phyloP scores from a whole-genome alignment of 129 eudicot species.

The Helianthus tuberosus region DNA sequence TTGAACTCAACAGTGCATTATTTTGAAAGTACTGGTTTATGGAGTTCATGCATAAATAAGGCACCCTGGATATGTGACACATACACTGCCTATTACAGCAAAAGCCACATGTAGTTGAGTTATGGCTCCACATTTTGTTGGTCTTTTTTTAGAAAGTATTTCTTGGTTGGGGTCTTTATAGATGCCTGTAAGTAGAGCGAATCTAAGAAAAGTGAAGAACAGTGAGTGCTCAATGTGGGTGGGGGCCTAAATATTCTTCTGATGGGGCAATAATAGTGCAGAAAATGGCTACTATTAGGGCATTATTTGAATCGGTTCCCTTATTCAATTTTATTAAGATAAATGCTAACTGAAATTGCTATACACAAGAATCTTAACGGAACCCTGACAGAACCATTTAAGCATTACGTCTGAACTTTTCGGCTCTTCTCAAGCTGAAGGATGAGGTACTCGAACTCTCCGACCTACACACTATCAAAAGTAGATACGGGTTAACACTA shows the following conservation, averaged over 20 bases:
- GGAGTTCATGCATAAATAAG: slow-evolving; percentile 24
- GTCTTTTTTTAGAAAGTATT: slow-evolving; percentile 12
- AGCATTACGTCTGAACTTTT: too few species aligned
- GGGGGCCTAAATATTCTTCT: background rate
- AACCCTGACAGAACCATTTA: too few species aligned
- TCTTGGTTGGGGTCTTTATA: slow-evolving; percentile 9
- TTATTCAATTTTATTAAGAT: too few species aligned
- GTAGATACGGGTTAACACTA: too few species aligned
- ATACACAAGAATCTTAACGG: too few species aligned
- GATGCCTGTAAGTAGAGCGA: slow-evolving; percentile 22
- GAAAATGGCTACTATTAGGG: too few species aligned
- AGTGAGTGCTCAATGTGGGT: background rate
- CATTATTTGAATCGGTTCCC: too few species aligned
- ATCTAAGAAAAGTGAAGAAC: background rate
- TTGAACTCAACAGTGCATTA: slow-evolving; percentile 16
- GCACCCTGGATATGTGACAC: slow-evolving; percentile 13
- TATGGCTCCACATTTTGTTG: slow-evolving; percentile 30
- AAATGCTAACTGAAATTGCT: too few species aligned
- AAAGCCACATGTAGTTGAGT: slow-evolving; percentile 5
- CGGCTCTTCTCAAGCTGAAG: too few species aligned
- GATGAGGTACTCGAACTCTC: too few species aligned
- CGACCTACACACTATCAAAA: too few species aligned
- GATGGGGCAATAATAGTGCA: background rate
- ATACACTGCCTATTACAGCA: slow-evolving; percentile 13
- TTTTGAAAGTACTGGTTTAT: slow-evolving; percentile 17